A percentile compares a stretch with the other conserved stretches of the same genome.
These are phyloP conservation scores for Ilex aquifolium DNA, from an alignment of 257 asterid species.

Conservation along the genomic window DNA sequence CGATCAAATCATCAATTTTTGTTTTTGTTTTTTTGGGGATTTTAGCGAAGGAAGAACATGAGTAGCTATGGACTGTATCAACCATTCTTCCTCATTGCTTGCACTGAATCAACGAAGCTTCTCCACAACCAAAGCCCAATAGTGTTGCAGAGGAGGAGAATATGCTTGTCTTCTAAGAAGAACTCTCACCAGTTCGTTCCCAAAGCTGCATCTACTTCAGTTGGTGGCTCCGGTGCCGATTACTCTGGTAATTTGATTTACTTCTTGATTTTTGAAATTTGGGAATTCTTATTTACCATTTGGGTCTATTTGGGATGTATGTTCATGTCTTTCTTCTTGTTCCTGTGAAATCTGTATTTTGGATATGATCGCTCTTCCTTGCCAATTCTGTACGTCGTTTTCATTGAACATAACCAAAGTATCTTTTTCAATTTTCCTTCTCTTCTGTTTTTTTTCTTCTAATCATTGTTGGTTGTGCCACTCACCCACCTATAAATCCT, in stretches of 20 bases:
- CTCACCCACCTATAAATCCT: too few species aligned
- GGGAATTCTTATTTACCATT: too few species aligned
- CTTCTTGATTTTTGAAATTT: too few species aligned
- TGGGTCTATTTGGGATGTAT: too few species aligned
- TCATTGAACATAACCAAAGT: too few species aligned
- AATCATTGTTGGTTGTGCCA: too few species aligned
- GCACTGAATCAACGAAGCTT: constrained; percentile 21
- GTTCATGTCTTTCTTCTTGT: too few species aligned
- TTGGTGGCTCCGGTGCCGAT: constrained; percentile 41
- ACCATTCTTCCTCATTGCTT: constrained; percentile 11
- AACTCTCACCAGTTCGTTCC: constrained; percentile 12
- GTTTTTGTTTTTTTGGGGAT: not conserved
- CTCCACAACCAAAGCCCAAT: constrained; percentile 5
- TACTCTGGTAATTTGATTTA: constrained; percentile 34
- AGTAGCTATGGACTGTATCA: constrained; percentile 15
- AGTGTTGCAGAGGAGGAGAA: constrained; percentile 9
- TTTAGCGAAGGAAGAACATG: constrained; percentile 14
- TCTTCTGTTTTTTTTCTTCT: too few species aligned
- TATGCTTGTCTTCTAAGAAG: constrained; percentile 6
- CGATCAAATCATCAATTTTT: not conserved
- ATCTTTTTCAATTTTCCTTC: too few species aligned
- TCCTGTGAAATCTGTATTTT: too few species aligned
- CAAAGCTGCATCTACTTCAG: constrained; percentile 44
- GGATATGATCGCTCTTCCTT: too few species aligned
- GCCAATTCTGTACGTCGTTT: too few species aligned